These are phyloP conservation scores for Aureobasidium sp. DNA, from an alignment of 2,329 filamentous ascomycete species.

Conservation along the genomic window DNA sequence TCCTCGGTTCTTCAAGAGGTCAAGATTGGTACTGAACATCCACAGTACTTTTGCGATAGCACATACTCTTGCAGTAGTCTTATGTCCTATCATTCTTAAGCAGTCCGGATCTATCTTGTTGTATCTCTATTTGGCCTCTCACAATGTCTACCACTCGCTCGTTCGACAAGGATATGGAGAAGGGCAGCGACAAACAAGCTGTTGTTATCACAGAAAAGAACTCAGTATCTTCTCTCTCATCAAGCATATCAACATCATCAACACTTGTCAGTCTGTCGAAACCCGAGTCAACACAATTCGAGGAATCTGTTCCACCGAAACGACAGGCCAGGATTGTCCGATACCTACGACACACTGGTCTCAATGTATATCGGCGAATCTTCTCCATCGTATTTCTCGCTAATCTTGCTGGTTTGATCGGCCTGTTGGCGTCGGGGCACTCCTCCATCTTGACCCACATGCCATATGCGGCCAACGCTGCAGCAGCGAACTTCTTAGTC, in stretches of 20 bases:
- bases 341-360: conserved; percentile 21
- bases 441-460: conserved; percentile 17
- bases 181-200: not conserved
- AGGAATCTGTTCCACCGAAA: not conserved
- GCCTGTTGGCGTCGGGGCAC: not conserved
- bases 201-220: not conserved
- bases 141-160: not conserved
- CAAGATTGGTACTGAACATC: not conserved
- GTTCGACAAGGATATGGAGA: not conserved
- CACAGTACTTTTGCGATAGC: not conserved
- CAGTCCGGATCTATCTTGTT: not conserved
- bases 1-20: not conserved
- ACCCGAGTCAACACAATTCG: not conserved
- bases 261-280: not conserved
- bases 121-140: not conserved
- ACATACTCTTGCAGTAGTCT: not conserved
- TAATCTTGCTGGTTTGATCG: conserved; percentile 19
- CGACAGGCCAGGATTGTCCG: conserved; percentile 7
- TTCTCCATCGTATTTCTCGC: conserved; percentile 21
- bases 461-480: conserved; percentile 13
- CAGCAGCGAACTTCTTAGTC: conserved; percentile 9
- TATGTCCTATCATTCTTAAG: no score
- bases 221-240: not conserved
- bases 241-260: not conserved
- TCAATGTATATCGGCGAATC: conserved; percentile 24